phyloP scores from a whole-genome alignment of 371 early-diverging fungal genomes.

The Rhizomucor miehei region DNA sequence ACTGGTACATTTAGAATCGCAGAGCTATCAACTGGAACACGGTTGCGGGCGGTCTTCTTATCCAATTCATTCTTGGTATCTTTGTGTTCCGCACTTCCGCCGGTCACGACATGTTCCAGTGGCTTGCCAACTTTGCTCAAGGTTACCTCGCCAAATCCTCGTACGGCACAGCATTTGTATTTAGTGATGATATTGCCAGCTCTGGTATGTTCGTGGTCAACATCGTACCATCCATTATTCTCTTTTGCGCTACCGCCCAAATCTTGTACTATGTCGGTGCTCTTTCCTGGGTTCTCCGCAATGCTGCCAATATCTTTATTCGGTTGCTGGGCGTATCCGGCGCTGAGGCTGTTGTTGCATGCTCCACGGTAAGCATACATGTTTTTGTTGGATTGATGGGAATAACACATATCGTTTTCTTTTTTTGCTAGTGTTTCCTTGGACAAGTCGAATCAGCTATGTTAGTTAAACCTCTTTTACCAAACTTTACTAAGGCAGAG shows the following conservation, averaged over 20 bases:
- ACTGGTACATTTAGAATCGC: constrained; percentile 50
- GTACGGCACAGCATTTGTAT: constrained; percentile 68
- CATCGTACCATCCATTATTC: constrained; percentile 83
- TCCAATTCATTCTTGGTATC: constrained; percentile 81
- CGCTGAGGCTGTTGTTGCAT: constrained; percentile 86
- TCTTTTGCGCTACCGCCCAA: constrained; percentile 86
- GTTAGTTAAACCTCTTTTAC: constrained; percentile 79
- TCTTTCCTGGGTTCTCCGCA: constrained; percentile 78
- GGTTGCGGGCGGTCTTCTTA: constrained; percentile 67
- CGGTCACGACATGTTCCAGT: constrained; percentile 76
- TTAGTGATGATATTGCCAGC: constrained; percentile 50
- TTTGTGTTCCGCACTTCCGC: constrained; percentile 77
- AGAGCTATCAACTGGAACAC: constrained; percentile 73
- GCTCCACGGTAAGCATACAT: constrained; percentile 55
- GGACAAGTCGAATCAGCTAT: constrained; percentile 87
- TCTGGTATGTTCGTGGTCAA: constrained; percentile 58
- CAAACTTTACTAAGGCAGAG: constrained; percentile 84
- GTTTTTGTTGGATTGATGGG: background rate
- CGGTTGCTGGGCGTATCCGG: constrained; percentile 78
- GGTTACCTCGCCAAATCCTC: constrained; percentile 65
- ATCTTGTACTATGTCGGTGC: constrained; percentile 83
- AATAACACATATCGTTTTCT: constrained; percentile 3
- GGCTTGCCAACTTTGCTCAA: constrained; percentile 65
- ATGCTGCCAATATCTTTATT: constrained; percentile 69
- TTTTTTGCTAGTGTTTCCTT: constrained; percentile 53